Conservation (phyloP, 306 rosid species). For the Ormosia emarginata region DNA sequence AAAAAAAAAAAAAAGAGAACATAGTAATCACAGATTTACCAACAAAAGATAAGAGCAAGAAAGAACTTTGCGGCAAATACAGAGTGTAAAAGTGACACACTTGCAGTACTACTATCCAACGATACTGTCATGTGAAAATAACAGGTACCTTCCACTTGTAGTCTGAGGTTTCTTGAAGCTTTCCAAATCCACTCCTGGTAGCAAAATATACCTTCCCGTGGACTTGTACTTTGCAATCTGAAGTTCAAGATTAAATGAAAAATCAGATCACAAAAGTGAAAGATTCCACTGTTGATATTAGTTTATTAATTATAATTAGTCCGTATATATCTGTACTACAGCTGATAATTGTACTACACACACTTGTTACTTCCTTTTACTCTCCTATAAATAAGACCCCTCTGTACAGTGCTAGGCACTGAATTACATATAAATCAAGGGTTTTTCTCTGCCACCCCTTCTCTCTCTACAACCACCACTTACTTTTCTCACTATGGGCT, state of each 20-base stretch:
- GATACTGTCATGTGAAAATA: slow-evolving; percentile 12
- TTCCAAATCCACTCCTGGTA: slow-evolving; percentile 59
- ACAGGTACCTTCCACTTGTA: slow-evolving; percentile 75
- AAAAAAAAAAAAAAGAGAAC: background rate
- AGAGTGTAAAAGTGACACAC: background rate
- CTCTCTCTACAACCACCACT: slow-evolving; percentile 13
- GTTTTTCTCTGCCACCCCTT: background rate
- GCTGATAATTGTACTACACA: background rate
- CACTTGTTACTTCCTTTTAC: background rate
- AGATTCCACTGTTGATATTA: background rate
- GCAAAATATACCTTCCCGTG: slow-evolving; percentile 74
- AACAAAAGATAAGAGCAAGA: background rate
- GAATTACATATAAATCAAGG: background rate
- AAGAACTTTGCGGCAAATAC: background rate
- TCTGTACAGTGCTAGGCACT: background rate
- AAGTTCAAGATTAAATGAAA: slow-evolving; percentile 42
- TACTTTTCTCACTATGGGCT: slow-evolving; percentile 72
- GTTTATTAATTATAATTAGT: background rate
- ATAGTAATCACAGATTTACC: background rate
- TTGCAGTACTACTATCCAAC: background rate
- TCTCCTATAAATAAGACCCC: background rate
- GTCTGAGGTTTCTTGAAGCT: slow-evolving; percentile 58
- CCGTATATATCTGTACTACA: background rate
- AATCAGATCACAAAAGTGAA: slow-evolving; percentile 25
- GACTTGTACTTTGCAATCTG: slow-evolving; percentile 84